These are phyloP conservation scores for Dioscorea dumetorum DNA, from an alignment of 106 monocot species.

Conservation along the genomic window DNA sequence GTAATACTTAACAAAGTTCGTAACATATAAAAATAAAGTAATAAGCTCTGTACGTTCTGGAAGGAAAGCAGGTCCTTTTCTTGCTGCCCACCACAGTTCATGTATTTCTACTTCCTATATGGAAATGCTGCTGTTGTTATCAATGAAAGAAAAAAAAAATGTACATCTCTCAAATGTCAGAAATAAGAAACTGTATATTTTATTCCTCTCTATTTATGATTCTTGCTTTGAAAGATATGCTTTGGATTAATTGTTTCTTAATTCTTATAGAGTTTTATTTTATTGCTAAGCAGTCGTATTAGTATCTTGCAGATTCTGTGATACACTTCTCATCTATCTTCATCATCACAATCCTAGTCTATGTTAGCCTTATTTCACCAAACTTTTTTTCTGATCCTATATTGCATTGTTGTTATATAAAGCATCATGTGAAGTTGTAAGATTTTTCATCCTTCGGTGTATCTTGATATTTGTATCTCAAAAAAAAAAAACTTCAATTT, in stretches of 20 bases:
- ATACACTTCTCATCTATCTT: too few species aligned
- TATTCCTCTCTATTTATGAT: neutral
- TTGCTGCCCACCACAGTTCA: neutral
- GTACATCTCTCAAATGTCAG: neutral
- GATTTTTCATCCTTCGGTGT: too few species aligned
- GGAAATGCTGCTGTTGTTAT: neutral
- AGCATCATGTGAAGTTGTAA: too few species aligned
- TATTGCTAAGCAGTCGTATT: neutral
- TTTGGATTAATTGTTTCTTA: neutral
- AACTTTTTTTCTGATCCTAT: too few species aligned
- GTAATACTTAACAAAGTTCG: constrained; percentile 1
- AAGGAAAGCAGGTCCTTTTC: neutral
- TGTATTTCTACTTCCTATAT: neutral
- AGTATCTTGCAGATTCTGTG: too few species aligned
- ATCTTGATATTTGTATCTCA: too few species aligned
- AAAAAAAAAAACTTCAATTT: too few species aligned
- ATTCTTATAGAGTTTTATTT: neutral
- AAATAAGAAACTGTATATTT: neutral
- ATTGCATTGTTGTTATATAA: too few species aligned
- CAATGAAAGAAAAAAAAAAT: neutral
- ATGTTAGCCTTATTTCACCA: too few species aligned
- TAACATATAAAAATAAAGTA: neutral
- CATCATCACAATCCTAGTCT: too few species aligned
- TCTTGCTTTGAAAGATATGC: neutral
- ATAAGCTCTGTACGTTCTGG: neutral